Conservation (phyloP, 2,329 filamentous ascomycete species). For the Helotiales sp. region DNA sequence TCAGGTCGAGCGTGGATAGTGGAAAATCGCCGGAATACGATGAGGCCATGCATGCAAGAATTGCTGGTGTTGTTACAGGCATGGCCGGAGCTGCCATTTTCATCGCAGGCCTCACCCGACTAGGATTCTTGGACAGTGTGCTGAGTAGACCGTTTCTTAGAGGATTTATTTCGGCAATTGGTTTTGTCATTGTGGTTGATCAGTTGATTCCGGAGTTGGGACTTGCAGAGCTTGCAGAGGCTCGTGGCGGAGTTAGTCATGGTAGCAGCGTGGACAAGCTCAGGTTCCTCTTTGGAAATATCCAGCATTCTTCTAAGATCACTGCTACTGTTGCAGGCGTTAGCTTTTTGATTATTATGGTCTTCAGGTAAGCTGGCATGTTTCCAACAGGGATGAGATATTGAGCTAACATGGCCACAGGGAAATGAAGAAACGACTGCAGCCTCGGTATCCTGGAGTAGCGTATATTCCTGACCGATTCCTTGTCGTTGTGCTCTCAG, state of each 20-base stretch:
- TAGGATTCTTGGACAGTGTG: constrained; percentile 94
- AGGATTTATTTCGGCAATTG: constrained; percentile 96
- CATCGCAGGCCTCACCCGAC: constrained; percentile 79
- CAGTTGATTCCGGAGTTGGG: constrained; percentile 92
- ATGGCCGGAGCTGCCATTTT: constrained; percentile 88
- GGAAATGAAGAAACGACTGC: constrained; percentile 79
- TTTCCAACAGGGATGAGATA: neutral
- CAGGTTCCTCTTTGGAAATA: constrained; percentile 74
- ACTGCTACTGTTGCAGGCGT: constrained; percentile 78
- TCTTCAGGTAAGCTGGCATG: constrained; percentile 67
- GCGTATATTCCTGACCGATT: constrained; percentile 94
- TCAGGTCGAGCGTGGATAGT: constrained; percentile 75
- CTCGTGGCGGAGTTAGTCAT: constrained; percentile 69
- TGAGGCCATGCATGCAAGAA: constrained; percentile 71
- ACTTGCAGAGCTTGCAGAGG: constrained; percentile 67
- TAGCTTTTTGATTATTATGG: constrained; percentile 87
- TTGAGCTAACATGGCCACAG: constrained; percentile 50
- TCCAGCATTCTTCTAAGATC: constrained; percentile 69
- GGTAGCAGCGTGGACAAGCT: constrained; percentile 88
- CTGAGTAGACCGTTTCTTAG: constrained; percentile 89
- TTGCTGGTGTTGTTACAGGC: constrained; percentile 87
- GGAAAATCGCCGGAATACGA: constrained; percentile 69
- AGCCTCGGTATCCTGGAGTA: constrained; percentile 77
- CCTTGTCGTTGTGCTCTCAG: constrained; percentile 83
- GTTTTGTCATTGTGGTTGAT: constrained; percentile 94